Conservation (phyloP, 306 rosid genomes). For the Vigna reflexopilosa region DNA sequence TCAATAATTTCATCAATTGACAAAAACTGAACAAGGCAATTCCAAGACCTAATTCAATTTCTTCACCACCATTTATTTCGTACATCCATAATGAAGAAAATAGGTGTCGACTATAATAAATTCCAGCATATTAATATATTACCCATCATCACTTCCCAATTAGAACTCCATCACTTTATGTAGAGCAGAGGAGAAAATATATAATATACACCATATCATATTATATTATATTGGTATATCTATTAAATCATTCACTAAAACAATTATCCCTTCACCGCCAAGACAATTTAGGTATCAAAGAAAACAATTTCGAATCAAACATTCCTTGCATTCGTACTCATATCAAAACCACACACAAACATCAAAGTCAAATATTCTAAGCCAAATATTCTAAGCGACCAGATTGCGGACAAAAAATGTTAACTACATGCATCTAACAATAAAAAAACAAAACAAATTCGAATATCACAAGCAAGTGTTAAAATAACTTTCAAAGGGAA, state of each 20-base stretch:
- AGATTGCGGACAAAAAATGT: neutral
- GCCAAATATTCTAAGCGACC: too few species aligned
- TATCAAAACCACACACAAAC: neutral
- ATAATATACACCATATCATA: too few species aligned
- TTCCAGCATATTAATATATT: conserved; percentile 1
- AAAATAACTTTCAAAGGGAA: neutral
- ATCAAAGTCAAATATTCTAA: neutral
- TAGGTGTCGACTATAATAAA: neutral
- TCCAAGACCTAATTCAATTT: neutral
- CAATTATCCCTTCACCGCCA: neutral
- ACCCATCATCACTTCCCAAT: neutral
- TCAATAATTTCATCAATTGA: conserved; percentile 1
- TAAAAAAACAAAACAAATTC: neutral
- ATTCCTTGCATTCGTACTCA: neutral
- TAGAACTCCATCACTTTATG: neutral
- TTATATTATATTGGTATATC: too few species aligned
- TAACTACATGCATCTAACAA: conserved; percentile 24
- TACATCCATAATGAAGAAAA: neutral
- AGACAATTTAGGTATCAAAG: neutral
- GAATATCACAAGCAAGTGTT: conserved; percentile 7
- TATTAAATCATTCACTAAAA: neutral
- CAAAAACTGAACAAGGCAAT: neutral
- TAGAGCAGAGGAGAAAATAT: neutral
- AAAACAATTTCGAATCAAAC: neutral
- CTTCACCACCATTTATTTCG: neutral